phyloP scores from a whole-genome alignment of 768 basidiomycete genomes.

The Pisolithus albus region DNA sequence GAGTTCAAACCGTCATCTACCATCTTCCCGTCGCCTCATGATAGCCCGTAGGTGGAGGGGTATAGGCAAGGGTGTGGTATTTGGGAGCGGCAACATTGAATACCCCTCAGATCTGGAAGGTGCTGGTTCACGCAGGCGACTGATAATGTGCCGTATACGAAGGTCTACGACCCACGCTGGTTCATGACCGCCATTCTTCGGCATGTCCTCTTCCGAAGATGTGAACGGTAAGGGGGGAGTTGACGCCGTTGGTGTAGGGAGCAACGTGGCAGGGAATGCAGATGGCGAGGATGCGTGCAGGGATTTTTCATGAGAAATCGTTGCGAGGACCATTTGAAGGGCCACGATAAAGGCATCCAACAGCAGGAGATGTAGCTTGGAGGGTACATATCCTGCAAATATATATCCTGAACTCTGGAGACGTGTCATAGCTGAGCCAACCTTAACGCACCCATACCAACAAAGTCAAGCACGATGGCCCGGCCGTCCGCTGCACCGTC shows the following conservation, averaged over 20 bases:
- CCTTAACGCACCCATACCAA: slow-evolving; percentile 60
- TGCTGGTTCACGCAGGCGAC: slow-evolving; percentile 51
- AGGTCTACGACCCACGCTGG: slow-evolving; percentile 58
- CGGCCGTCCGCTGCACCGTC: slow-evolving; percentile 50
- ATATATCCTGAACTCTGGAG: not conserved
- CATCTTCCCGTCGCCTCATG: slow-evolving; percentile 41
- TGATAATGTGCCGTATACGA: slow-evolving; percentile 45
- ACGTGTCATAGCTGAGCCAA: not conserved
- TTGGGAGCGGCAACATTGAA: slow-evolving; percentile 49
- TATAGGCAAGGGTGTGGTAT: slow-evolving; percentile 49
- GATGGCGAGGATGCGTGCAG: slow-evolving; percentile 32
- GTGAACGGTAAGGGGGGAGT: slow-evolving; percentile 15
- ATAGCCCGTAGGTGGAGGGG: slow-evolving; percentile 45
- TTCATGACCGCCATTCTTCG: slow-evolving; percentile 19
- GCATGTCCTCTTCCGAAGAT: slow-evolving; percentile 19
- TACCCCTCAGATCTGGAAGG: slow-evolving; percentile 27
- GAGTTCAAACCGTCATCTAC: slow-evolving; percentile 29
- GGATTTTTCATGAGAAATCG: slow-evolving; percentile 61
- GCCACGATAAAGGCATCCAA: slow-evolving; percentile 64
- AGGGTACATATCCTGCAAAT: slow-evolving; percentile 49
- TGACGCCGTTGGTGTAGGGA: slow-evolving; percentile 22
- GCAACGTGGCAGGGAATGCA: slow-evolving; percentile 36
- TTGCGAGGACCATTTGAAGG: slow-evolving; percentile 60
- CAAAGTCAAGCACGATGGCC: slow-evolving; percentile 67
- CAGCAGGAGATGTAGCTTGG: slow-evolving; percentile 54